These are phyloP conservation scores for Linderina pennispora DNA, from an alignment of 192 early-diverging fungal genomes.

Conservation along the genomic window DNA sequence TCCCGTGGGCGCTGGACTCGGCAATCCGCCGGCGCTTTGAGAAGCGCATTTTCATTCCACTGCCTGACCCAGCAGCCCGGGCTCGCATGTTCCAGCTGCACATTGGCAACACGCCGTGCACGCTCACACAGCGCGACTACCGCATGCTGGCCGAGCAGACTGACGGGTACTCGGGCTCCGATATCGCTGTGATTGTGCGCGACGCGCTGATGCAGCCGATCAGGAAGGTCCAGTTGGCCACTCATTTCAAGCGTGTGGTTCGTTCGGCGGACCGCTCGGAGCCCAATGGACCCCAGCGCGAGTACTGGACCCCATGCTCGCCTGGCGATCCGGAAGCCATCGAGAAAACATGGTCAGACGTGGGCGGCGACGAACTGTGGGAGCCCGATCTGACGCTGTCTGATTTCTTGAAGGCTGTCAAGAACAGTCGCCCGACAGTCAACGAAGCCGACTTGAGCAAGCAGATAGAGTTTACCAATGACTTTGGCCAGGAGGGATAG, in stretches of 20 bases:
- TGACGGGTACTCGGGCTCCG: conserved; percentile 93
- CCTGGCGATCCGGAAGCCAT: conserved; percentile 82
- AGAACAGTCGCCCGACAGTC: conserved; percentile 73
- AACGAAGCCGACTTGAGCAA: conserved; percentile 73
- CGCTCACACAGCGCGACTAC: conserved; percentile 67
- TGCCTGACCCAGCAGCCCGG: conserved; percentile 85
- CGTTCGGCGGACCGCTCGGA: conserved; percentile 5
- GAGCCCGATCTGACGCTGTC: conserved; percentile 82
- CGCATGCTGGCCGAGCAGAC: conserved; percentile 70
- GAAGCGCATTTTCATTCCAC: conserved; percentile 96
- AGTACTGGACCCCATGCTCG: conserved; percentile 87
- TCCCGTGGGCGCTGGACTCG: conserved; percentile 91
- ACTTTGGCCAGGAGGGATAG: conserved; percentile 69
- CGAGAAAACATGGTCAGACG: conserved; percentile 85
- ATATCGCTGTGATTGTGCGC: conserved; percentile 89
- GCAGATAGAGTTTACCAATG: conserved; percentile 86
- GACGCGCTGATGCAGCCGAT: conserved; percentile 98
- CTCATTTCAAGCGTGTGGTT: conserved; percentile 76
- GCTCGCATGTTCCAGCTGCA: conserved; percentile 90
- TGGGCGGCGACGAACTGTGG: conserved; percentile 77
- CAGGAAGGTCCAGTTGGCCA: conserved; percentile 90
- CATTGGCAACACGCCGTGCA: conserved; percentile 86
- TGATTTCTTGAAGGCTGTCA: conserved; percentile 83
- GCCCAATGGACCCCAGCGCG: conserved; percentile 9
- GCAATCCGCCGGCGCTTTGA: conserved; percentile 96